Evolutionary conservation across 345 rosid species (phyloP).

Genomic region (Psidium guajava): DNA sequence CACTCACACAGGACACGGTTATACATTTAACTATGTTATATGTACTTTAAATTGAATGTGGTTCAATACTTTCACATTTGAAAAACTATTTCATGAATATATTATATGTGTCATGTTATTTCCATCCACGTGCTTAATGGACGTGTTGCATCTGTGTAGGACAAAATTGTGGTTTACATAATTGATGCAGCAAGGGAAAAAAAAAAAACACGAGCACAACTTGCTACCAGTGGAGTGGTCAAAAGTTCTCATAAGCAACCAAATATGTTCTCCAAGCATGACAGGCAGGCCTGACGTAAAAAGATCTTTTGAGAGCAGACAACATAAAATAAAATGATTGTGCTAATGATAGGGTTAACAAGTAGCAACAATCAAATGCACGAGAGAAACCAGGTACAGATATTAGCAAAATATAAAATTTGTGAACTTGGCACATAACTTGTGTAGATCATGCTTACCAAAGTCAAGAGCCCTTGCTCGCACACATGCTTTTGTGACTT

Average conservation of each 20-base stretch:
- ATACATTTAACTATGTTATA: not conserved
- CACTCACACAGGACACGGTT: not conserved
- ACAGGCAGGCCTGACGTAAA: not conserved
- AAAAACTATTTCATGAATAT: not conserved
- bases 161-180: not conserved
- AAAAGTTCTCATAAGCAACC: not conserved
- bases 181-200: not conserved
- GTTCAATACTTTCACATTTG: not conserved
- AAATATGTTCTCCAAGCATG: not conserved
- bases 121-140: not conserved
- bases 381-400: not conserved
- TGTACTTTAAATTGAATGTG: not conserved
- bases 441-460: slow-evolving; percentile 30
- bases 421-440: not conserved
- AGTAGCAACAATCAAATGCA: not conserved
- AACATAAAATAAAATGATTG: not conserved
- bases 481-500: slow-evolving; percentile 70
- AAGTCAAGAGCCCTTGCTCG: slow-evolving; percentile 61
- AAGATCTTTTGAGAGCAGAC: not conserved
- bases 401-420: not conserved
- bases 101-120: not conserved
- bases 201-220: not conserved
- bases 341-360: not conserved
- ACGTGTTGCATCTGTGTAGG: not conserved
- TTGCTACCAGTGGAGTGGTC: not conserved